phyloP scores from a whole-genome alignment of 441 rosid genomes.

The Cnidoscolus chayamansa region DNA sequence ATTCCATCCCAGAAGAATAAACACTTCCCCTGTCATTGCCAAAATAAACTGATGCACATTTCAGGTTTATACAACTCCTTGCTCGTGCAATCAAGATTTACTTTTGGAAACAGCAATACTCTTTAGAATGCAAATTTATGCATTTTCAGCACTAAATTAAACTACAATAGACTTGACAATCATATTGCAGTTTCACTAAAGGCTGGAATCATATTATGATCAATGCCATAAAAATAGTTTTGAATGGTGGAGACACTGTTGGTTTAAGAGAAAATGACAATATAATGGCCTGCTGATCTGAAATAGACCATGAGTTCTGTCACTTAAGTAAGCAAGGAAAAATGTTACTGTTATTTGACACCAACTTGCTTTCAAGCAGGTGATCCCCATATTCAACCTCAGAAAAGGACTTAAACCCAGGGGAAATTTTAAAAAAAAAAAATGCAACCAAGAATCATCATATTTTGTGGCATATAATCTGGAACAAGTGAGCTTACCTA shows the following conservation, averaged over 20 bases:
- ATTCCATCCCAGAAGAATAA: background rate
- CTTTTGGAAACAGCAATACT: background rate
- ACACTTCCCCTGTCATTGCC: background rate
- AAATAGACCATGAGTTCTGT: background rate
- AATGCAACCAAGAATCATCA: background rate
- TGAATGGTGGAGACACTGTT: background rate
- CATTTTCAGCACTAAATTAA: background rate
- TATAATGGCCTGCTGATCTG: background rate
- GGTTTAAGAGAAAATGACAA: background rate
- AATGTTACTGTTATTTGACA: background rate
- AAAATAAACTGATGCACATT: background rate
- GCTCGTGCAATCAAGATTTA: background rate
- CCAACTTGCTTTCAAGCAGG: background rate
- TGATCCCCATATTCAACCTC: background rate
- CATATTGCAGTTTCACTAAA: background rate
- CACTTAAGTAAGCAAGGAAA: background rate
- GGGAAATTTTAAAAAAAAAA: background rate
- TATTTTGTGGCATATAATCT: background rate
- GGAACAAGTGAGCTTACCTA: background rate
- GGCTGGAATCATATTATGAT: background rate
- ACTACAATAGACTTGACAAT: background rate
- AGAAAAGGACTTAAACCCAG: background rate
- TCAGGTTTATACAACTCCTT: background rate
- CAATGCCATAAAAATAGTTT: background rate
- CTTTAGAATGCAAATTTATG: background rate